Evolutionary conservation across 495 filamentous ascomycete species (phyloP), one percentile per base, ranked within the genome.

Genomic region (Aspergillus heteromorphus): DNA sequence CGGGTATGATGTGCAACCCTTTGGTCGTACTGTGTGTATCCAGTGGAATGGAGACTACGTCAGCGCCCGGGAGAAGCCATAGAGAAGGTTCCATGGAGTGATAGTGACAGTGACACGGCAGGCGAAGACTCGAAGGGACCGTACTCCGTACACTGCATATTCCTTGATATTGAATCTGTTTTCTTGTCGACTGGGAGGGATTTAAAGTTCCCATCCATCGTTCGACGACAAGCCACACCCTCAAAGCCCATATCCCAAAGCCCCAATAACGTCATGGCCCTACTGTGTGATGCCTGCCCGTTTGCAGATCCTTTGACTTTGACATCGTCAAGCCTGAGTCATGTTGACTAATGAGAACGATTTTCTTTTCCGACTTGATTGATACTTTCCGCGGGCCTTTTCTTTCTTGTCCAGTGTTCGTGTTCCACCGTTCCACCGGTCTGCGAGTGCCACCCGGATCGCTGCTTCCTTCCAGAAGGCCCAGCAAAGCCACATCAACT

Each of bases 81-180:
- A 36, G 13, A 45, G 50, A 53, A 45, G 25, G 4, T 45, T 51
- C 23, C 38, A 38, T 49, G 11, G 19, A 16, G 57, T n/a, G n/a
- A n/a, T n/a, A n/a, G n/a, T n/a, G n/a, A n/a, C n/a, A n/a, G n/a
- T 60, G 42, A 53, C 57, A 56, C 53, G 25, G 31, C 57, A 56
- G 49, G 29, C 53, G 29, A 58, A 50, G 45, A 54, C 56, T 53
- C 42, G 48, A 51, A 16, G n/a, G 54, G 48, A 16, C n/a, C n/a
- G n/a, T n/a, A n/a, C n/a, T n/a, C n/a, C n/a, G 48, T 3, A 49
- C 41, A 49, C 40, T 56, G 17, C 29, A 29, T 8, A 16, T 38
- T 19, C 40, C 40, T 40, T 42, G 17, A n/a, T 16, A 31, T 38
- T 13, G 34, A n/a, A n/a, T n/a, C n/a, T n/a, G n/a, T n/a, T n/a